Evolutionary conservation across 164 flowering plant genomes (phyloP).

Genomic region (Buxus sempervirens): DNA sequence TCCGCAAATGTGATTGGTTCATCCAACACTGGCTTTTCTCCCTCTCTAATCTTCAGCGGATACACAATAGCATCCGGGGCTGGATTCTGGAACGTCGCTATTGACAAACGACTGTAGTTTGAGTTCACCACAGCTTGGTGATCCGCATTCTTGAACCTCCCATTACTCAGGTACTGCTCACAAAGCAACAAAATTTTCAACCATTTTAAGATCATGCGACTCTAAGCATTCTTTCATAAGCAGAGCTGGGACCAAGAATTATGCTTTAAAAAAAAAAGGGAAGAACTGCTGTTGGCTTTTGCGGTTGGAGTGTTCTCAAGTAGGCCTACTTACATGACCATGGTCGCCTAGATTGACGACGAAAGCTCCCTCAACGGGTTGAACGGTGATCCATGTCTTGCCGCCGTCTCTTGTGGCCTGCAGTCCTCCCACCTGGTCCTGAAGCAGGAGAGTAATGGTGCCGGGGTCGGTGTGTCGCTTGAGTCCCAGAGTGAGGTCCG

Average conservation of each 20-base stretch:
- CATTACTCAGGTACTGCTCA: constrained; percentile 72
- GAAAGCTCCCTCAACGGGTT: constrained; percentile 77
- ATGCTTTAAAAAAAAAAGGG: too few relatives aligned
- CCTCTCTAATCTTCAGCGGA: constrained; percentile 60
- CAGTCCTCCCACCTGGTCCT: constrained; percentile 82
- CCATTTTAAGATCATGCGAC: not conserved
- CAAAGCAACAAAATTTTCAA: too few relatives aligned
- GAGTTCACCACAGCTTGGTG: constrained; percentile 95
- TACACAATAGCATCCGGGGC: constrained; percentile 76
- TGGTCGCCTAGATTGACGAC: constrained; percentile 90
- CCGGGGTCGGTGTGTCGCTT: constrained; percentile 94
- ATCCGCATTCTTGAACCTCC: constrained; percentile 90
- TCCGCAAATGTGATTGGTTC: constrained; percentile 70
- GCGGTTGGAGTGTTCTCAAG: too few relatives aligned
- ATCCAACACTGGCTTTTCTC: constrained; percentile 62
- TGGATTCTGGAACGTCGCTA: constrained; percentile 89
- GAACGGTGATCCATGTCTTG: constrained; percentile 81
- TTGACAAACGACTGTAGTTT: constrained; percentile 59
- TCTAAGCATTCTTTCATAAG: too few relatives aligned
- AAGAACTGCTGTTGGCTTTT: too few relatives aligned
- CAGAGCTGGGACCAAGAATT: too few relatives aligned
- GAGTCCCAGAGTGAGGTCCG: constrained; percentile 81
- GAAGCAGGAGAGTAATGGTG: constrained; percentile 75
- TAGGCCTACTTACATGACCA: constrained; percentile 69
- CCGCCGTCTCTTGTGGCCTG: constrained; percentile 85